Conservation (phyloP, 176 grass and related monocot genomes). For the Coix lacrymajobi region DNA sequence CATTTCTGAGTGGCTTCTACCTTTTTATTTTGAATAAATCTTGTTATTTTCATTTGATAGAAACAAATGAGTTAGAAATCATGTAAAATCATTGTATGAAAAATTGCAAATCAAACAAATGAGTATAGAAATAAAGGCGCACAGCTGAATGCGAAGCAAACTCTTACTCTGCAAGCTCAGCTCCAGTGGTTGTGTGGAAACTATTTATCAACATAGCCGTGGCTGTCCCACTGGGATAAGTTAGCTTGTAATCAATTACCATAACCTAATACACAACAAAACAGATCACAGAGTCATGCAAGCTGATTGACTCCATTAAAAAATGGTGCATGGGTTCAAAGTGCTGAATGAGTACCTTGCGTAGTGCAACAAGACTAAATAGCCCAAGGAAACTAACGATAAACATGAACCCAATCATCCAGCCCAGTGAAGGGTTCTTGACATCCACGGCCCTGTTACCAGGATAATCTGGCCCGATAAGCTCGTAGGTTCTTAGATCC, state of each 20-base stretch:
- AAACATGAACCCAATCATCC: slow-evolving; percentile 97
- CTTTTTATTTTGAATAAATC: background rate
- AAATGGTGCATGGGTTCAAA: background rate
- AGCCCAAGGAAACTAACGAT: slow-evolving; percentile 84
- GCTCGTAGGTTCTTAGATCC: slow-evolving; percentile 85
- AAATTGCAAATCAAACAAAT: background rate
- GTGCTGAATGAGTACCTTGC: slow-evolving; percentile 49
- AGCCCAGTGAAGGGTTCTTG: slow-evolving; percentile 79
- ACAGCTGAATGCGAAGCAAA: background rate
- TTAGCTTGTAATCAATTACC: slow-evolving; percentile 65
- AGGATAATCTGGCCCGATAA: slow-evolving; percentile 83
- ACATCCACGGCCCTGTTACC: slow-evolving; percentile 88
- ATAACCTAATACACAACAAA: slow-evolving; percentile 38
- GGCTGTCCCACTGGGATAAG: slow-evolving; percentile 56
- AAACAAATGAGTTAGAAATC: too few relatives aligned
- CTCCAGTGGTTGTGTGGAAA: slow-evolving; percentile 52
- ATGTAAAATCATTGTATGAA: background rate
- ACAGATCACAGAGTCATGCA: background rate
- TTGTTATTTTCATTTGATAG: background rate
- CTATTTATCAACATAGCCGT: slow-evolving; percentile 59
- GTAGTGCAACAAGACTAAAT: slow-evolving; percentile 84
- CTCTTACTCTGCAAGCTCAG: slow-evolving; percentile 52
- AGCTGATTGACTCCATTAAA: background rate
- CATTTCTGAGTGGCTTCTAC: background rate
- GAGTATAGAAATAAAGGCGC: background rate